phyloP scores from a whole-genome alignment of 2,329 filamentous ascomycete species.

The Colletotrichum liaoningense region DNA sequence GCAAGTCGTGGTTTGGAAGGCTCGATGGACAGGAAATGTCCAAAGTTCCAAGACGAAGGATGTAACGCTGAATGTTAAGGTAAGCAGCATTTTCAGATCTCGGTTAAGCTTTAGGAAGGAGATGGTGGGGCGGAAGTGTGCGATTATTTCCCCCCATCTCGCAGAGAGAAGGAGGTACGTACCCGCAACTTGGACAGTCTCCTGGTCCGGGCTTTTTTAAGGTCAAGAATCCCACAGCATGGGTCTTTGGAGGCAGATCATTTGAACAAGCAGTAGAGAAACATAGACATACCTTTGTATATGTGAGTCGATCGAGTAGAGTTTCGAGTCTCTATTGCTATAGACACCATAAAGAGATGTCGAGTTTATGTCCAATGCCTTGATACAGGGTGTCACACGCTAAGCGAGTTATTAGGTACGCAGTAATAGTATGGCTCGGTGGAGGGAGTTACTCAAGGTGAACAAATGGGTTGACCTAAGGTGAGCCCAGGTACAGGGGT shows the following conservation, averaged over 20 bases:
- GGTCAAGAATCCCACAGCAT: not conserved
- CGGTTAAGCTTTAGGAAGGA: slow-evolving; percentile 16
- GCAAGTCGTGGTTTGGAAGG: not conserved
- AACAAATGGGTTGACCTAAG: not conserved
- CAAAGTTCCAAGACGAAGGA: not conserved
- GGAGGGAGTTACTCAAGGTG: not conserved
- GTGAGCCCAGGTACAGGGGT: not conserved
- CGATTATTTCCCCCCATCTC: not conserved
- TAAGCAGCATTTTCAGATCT: slow-evolving; percentile 7
- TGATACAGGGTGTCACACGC: not conserved
- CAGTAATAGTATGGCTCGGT: not conserved
- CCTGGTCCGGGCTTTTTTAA: not conserved
- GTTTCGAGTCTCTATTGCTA: not conserved
- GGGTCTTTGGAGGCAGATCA: not conserved
- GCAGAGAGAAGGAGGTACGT: not conserved
- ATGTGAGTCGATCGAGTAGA: no score
- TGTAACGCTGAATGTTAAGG: slow-evolving; percentile 1
- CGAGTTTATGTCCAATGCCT: not conserved
- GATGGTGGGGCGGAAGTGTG: slow-evolving; percentile 12
- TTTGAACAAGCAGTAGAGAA: not conserved
- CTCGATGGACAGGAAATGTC: not conserved
- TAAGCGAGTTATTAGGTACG: no score
- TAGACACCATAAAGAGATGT: not conserved
- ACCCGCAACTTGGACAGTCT: not conserved
- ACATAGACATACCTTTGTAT: not conserved